These are phyloP conservation scores for Erigeron canadensis DNA, from an alignment of 129 eudicot genomes.

Conservation along the genomic window DNA sequence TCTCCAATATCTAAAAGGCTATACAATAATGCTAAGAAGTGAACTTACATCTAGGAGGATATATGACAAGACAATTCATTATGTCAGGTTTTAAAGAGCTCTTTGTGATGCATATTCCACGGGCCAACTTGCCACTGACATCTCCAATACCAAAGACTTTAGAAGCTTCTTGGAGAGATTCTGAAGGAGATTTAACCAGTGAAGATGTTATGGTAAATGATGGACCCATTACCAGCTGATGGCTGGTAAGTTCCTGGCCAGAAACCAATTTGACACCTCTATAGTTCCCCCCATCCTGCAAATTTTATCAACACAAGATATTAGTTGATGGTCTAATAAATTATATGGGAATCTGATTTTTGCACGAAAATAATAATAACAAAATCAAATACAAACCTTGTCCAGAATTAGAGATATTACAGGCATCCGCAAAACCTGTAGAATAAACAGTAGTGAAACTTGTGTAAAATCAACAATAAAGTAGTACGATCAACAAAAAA, in stretches of 20 bases:
- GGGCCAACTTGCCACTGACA: slow-evolving; percentile 61
- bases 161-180: slow-evolving; percentile 32
- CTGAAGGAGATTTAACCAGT: slow-evolving; percentile 33
- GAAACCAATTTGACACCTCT: slow-evolving; percentile 78
- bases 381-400: slow-evolving; percentile 44
- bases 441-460: not conserved
- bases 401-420: slow-evolving; percentile 57
- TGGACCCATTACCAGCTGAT: slow-evolving; percentile 68
- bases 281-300: slow-evolving; percentile 57
- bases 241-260: slow-evolving; percentile 88
- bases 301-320: slow-evolving; percentile 1
- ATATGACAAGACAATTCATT: slow-evolving; percentile 69
- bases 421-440: slow-evolving; percentile 91
- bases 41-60: slow-evolving; percentile 87
- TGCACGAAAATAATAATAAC: not conserved
- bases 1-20: slow-evolving; percentile 6
- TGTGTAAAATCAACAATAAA: not conserved
- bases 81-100: slow-evolving; percentile 55
- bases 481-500: not conserved
- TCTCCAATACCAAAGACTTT: slow-evolving; percentile 20
- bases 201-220: slow-evolving; percentile 43
- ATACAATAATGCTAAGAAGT: not conserved
- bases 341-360: not conserved
- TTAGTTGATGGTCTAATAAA: slow-evolving; percentile 8
- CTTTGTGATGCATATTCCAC: slow-evolving; percentile 79